A percentile compares a stretch with the other conserved stretches of the same genome.
phyloP scores from a whole-genome alignment of 139 green algal species.

The Coccomyxa sp. region DNA sequence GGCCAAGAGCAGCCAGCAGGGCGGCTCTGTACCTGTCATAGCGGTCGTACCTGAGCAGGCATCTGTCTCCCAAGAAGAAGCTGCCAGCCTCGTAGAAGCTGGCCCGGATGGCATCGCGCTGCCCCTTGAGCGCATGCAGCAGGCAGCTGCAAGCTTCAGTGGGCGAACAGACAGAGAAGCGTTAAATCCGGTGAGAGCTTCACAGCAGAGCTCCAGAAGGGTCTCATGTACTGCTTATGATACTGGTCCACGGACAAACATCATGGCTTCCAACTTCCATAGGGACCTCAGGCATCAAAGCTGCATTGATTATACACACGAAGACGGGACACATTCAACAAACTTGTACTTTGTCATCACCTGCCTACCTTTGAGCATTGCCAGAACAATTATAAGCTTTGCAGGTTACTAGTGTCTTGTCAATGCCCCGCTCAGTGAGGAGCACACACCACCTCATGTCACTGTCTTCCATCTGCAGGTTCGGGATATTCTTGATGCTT shows the following conservation, averaged over 20 bases:
- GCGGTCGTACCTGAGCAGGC: not conserved
- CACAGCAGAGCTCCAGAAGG: too few relatives aligned
- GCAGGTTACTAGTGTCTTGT: too few relatives aligned
- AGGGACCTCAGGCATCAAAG: too few relatives aligned
- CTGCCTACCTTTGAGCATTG: too few relatives aligned
- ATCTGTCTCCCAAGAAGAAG: not conserved
- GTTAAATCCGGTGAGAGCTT: not conserved
- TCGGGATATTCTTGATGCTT: not conserved
- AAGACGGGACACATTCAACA: too few relatives aligned
- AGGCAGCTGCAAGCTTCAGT: slow-evolving; percentile 5
- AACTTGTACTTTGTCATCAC: too few relatives aligned
- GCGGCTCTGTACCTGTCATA: not conserved
- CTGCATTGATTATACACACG: too few relatives aligned
- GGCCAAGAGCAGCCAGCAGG: slow-evolving; percentile 41
- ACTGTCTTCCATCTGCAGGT: not conserved
- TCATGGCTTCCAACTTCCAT: too few relatives aligned
- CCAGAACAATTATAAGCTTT: too few relatives aligned
- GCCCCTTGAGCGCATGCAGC: slow-evolving; percentile 22
- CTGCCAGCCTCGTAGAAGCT: not conserved
- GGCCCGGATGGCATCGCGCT: slow-evolving; percentile 36
- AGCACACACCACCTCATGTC: too few relatives aligned
- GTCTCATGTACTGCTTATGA: too few relatives aligned
- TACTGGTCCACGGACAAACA: too few relatives aligned
- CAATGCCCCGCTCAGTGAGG: not conserved
- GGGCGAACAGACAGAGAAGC: not conserved